Evolutionary conservation across 2,329 filamentous ascomycete genomes (phyloP).

Genomic region (Metarhizium rileyi): DNA sequence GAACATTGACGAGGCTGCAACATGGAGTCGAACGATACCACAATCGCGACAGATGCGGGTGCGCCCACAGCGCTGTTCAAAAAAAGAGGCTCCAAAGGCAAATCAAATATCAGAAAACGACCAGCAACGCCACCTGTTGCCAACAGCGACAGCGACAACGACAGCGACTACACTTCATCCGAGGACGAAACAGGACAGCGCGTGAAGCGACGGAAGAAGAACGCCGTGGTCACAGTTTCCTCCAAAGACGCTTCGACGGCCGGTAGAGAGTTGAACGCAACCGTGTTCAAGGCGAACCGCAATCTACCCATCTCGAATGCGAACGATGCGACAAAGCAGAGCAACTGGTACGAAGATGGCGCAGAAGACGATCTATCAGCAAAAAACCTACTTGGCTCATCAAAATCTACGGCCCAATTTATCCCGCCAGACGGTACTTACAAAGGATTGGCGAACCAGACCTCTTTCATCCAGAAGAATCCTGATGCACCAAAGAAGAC

Average conservation of each 20-base stretch:
- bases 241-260: constrained; percentile 34
- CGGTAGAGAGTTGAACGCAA: constrained; percentile 33
- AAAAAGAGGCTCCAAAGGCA: constrained; percentile 69
- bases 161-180: constrained; percentile 56
- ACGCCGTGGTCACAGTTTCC: constrained; percentile 55
- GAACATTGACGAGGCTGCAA: neutral
- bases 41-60: neutral
- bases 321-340: constrained; percentile 84
- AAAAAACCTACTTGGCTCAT: constrained; percentile 50
- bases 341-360: constrained; percentile 83
- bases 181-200: constrained; percentile 69
- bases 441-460: constrained; percentile 63
- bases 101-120: constrained; percentile 71
- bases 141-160: constrained; percentile 49
- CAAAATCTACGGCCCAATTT: constrained; percentile 29
- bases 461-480: constrained; percentile 71
- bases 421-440: constrained; percentile 55
- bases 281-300: constrained; percentile 51
- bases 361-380: constrained; percentile 34
- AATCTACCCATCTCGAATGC: constrained; percentile 51
- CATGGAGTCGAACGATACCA: constrained; percentile 5
- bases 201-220: constrained; percentile 69
- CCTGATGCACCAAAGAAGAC: constrained; percentile 58
- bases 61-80: constrained; percentile 67
- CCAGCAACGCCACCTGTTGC: constrained; percentile 67